phyloP scores from a whole-genome alignment of 257 asterid species.

The Asclepias syriaca region DNA sequence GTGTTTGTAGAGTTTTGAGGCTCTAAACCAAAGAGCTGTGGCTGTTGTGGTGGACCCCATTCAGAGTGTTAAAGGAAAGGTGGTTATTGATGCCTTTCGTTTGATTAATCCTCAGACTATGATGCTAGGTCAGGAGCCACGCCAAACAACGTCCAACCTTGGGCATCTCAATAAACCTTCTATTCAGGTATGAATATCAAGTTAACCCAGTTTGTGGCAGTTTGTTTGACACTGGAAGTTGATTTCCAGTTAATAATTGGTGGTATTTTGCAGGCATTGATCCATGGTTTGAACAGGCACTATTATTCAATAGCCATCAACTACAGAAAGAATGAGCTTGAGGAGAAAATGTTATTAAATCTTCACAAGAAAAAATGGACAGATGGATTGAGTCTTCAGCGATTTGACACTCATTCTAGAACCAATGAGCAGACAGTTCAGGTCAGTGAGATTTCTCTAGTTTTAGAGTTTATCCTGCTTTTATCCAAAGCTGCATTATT shows the following conservation, averaged over 20 bases:
- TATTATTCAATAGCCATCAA: slow-evolving; percentile 95
- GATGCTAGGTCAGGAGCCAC: slow-evolving; percentile 99
- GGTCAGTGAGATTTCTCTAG: slow-evolving; percentile 31
- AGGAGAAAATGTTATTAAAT: slow-evolving; percentile 94
- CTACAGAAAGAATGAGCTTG: slow-evolving; percentile 95
- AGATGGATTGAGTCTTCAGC: slow-evolving; percentile 81
- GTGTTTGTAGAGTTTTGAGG: slow-evolving; percentile 88
- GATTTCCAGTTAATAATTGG: background rate
- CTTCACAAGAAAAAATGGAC: slow-evolving; percentile 98
- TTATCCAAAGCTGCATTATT: background rate
- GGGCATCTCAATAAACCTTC: slow-evolving; percentile 99
- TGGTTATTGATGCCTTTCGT: slow-evolving; percentile 98
- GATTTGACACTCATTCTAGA: slow-evolving; percentile 87
- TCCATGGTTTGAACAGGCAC: slow-evolving; percentile 94
- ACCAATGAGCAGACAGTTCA: slow-evolving; percentile 93
- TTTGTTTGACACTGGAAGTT: background rate
- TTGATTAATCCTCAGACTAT: slow-evolving; percentile 94
- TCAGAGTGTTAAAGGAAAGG: slow-evolving; percentile 98
- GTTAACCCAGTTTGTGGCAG: background rate
- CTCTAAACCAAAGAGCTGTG: slow-evolving; percentile 91
- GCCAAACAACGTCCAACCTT: slow-evolving; percentile 94
- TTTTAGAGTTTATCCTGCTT: slow-evolving; percentile 2
- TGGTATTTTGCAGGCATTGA: slow-evolving; percentile 58
- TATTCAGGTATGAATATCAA: slow-evolving; percentile 53
- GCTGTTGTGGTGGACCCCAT: slow-evolving; percentile 99